Conservation (phyloP, 106 monocot species). For the Gastrodia elata region DNA sequence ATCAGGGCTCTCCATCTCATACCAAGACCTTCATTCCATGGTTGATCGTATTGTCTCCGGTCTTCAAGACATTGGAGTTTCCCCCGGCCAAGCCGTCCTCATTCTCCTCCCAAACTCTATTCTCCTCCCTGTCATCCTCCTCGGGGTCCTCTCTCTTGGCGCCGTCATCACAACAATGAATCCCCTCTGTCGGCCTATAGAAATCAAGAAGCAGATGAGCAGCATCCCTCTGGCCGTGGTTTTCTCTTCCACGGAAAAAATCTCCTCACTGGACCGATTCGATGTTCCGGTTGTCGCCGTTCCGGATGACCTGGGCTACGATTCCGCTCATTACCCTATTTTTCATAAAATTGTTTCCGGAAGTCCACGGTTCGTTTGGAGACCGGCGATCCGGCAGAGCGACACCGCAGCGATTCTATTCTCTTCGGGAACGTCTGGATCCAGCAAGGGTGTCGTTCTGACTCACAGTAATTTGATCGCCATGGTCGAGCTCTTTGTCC, state of each 20-base stretch:
- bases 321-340: conserved; percentile 9
- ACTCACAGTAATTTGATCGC: conserved; percentile 61
- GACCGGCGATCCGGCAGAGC: conserved; percentile 29
- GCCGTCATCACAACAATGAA: conserved; percentile 47
- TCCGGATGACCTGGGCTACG: conserved; percentile 22
- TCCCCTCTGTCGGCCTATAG: conserved; percentile 30
- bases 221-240: conserved; percentile 3
- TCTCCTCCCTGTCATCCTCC: conserved; percentile 46
- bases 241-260: conserved; percentile 15
- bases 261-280: conserved; percentile 5
- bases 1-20: conserved; percentile 31
- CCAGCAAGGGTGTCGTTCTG: conserved; percentile 50
- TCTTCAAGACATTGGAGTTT: conserved; percentile 28
- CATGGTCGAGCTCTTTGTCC: conserved; percentile 55
- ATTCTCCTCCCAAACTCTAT: conserved; percentile 48
- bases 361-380: conserved; percentile 1
- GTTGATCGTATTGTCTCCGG: conserved; percentile 40
- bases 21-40: conserved; percentile 21
- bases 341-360: conserved; percentile 18
- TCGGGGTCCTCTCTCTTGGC: conserved; percentile 47
- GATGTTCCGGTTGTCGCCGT: conserved; percentile 22
- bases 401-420: conserved; percentile 54
- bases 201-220: conserved; percentile 31
- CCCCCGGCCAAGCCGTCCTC: conserved; percentile 31
- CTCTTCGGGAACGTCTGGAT: conserved; percentile 73